Evolutionary conservation across 768 basidiomycete genomes (phyloP).

Genomic region (Tulasnella sp.): DNA sequence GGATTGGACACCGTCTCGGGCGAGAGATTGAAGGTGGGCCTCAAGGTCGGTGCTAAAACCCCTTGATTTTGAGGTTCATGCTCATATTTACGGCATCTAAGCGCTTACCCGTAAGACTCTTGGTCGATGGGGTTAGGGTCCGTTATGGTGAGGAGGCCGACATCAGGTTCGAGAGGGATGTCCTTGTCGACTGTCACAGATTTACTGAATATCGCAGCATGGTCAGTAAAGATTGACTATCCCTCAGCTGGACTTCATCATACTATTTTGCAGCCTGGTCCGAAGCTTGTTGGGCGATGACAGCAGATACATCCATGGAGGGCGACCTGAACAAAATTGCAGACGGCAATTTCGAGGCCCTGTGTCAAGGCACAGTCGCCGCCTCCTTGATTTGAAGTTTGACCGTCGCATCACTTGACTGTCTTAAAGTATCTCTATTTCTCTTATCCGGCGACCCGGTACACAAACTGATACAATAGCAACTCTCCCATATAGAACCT

Average conservation of each 20-base stretch:
- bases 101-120: slow-evolving; percentile 65
- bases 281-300: slow-evolving; percentile 39
- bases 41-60: slow-evolving; percentile 59
- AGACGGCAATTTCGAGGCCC: background rate
- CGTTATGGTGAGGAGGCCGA: slow-evolving; percentile 73
- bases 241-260: slow-evolving; percentile 22
- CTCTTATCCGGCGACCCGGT: too few relatives aligned
- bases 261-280: slow-evolving; percentile 64
- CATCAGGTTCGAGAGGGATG: slow-evolving; percentile 66
- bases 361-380: background rate
- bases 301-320: slow-evolving; percentile 73
- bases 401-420: slow-evolving; percentile 7
- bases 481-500: background rate
- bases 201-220: slow-evolving; percentile 37
- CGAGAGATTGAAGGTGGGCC: slow-evolving; percentile 64
- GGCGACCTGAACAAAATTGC: background rate
- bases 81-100: background rate
- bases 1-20: slow-evolving; percentile 72
- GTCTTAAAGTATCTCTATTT: background rate
- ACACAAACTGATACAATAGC: too few relatives aligned
- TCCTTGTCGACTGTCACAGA: slow-evolving; percentile 66
- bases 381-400: slow-evolving; percentile 5
- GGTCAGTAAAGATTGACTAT: background rate
- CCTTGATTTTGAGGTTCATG: background rate
- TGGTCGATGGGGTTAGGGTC: slow-evolving; percentile 82